phyloP scores from a whole-genome alignment of 2,329 filamentous ascomycete species.

The Paecilomyces sp. region DNA sequence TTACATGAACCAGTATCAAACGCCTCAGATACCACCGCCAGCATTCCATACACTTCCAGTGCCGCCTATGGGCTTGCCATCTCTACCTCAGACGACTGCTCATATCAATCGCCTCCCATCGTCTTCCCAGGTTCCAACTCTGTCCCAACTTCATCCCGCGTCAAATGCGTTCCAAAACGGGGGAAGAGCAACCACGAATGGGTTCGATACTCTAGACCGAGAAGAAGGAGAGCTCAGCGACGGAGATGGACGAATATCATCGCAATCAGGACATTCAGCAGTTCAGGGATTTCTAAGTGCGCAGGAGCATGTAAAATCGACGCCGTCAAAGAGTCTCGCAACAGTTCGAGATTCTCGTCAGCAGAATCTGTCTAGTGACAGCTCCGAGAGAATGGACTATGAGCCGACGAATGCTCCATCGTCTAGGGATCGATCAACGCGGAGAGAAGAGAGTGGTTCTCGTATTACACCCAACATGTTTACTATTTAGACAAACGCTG shows the following conservation, averaged over 20 bases:
- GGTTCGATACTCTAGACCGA: conserved; percentile 35
- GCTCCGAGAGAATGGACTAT: conserved; percentile 4
- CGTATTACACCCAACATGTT: conserved; percentile 15
- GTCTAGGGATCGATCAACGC: conserved; percentile 11
- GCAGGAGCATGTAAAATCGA: neutral
- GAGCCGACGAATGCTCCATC: conserved; percentile 20
- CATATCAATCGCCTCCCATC: conserved; percentile 6
- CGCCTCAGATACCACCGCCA: conserved; percentile 19
- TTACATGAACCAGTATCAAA: conserved; percentile 25
- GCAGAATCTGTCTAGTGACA: neutral
- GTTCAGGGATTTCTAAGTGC: neutral
- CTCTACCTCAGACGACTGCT: conserved; percentile 12
- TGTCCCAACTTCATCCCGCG: conserved; percentile 6
- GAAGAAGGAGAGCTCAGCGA: conserved; percentile 78
- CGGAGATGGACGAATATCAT: conserved; percentile 50
- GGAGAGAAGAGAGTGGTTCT: conserved; percentile 23
- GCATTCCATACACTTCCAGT: conserved; percentile 27
- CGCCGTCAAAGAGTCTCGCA: neutral
- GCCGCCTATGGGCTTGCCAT: conserved; percentile 13
- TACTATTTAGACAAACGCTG: conserved; percentile 9
- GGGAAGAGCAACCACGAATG: conserved; percentile 12
- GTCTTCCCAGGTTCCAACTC: neutral
- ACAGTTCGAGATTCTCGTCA: neutral
- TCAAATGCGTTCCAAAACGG: conserved; percentile 7
- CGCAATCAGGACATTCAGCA: neutral